Percentiles rank a stretch among this genome's conserved stretches.
These are phyloP conservation scores for Aspergillus sojae DNA, from an alignment of 2,329 filamentous ascomycete species.

Conservation along the genomic window DNA sequence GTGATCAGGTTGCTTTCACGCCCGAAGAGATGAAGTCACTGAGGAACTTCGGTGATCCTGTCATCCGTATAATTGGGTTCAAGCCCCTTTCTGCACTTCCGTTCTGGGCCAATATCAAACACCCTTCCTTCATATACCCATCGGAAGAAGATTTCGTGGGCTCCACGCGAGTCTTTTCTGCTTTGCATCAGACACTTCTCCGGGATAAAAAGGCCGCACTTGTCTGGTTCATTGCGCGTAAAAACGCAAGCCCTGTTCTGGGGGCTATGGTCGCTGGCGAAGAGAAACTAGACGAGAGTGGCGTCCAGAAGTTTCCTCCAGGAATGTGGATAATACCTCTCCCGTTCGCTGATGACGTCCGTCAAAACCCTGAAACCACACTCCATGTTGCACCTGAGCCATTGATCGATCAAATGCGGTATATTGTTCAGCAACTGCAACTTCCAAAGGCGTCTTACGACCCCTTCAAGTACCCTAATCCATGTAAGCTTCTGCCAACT, in stretches of 20 bases:
- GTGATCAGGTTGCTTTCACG: slow-evolving; percentile 83
- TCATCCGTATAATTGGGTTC: slow-evolving; percentile 91
- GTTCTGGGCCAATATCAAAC: slow-evolving; percentile 81
- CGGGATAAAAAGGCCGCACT: slow-evolving; percentile 78
- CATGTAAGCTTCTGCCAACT: slow-evolving; percentile 44
- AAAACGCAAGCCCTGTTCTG: slow-evolving; percentile 76
- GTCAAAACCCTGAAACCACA: slow-evolving; percentile 68
- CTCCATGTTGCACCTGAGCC: slow-evolving; percentile 65
- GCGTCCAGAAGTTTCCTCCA: slow-evolving; percentile 72
- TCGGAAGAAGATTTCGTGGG: slow-evolving; percentile 88
- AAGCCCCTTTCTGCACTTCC: slow-evolving; percentile 76
- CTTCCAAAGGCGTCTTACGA: slow-evolving; percentile 85
- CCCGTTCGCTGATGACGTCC: slow-evolving; percentile 86
- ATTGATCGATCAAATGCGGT: slow-evolving; percentile 79
- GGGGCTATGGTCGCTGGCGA: slow-evolving; percentile 79
- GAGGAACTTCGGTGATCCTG: slow-evolving; percentile 76
- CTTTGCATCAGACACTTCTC: slow-evolving; percentile 83
- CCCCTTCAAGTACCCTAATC: slow-evolving; percentile 86
- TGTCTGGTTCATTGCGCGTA: slow-evolving; percentile 84
- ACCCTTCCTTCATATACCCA: slow-evolving; percentile 90
- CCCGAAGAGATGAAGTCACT: slow-evolving; percentile 79
- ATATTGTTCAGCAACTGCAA: slow-evolving; percentile 81
- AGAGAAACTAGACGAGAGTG: slow-evolving; percentile 65
- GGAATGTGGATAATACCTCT: slow-evolving; percentile 88
- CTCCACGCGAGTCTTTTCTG: slow-evolving; percentile 89